Evolutionary conservation across 1,284 basidiomycete genomes (phyloP).

Genomic region (Malassezia obtusa): DNA sequence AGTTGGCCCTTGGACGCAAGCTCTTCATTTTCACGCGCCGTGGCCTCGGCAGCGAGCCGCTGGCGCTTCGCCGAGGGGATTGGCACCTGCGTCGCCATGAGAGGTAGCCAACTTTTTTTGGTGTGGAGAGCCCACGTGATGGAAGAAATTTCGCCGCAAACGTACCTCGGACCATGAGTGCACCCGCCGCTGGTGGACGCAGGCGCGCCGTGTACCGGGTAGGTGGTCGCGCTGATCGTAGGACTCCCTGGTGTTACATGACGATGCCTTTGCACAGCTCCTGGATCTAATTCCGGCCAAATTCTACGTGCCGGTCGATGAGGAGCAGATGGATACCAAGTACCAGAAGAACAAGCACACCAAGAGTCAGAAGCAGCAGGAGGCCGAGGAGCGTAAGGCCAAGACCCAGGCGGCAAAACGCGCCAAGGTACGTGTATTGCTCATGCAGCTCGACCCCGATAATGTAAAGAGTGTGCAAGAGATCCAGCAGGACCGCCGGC

Average conservation of each 20-base stretch:
- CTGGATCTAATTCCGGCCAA: constrained; percentile 39
- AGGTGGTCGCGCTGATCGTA: background rate
- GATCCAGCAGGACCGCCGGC: constrained; percentile 27
- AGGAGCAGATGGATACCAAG: constrained; percentile 25
- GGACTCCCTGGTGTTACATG: constrained; percentile 26
- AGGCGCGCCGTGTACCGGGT: background rate
- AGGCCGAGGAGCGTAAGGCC: constrained; percentile 33
- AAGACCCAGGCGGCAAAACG: constrained; percentile 27
- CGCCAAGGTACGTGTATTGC: constrained; percentile 3
- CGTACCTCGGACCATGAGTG: background rate
- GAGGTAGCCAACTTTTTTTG: constrained; percentile 1
- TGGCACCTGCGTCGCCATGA: constrained; percentile 39
- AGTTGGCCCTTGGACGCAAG: constrained; percentile 30
- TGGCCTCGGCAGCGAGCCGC: constrained; percentile 25
- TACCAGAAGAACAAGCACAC: constrained; percentile 45
- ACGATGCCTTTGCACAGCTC: constrained; percentile 31
- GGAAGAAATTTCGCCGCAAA: constrained; percentile 14
- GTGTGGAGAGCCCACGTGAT: constrained; percentile 15
- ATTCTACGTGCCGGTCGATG: constrained; percentile 32
- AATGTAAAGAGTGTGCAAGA: constrained; percentile 34
- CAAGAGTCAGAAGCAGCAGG: constrained; percentile 37
- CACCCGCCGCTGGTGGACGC: background rate
- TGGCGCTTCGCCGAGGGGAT: constrained; percentile 33
- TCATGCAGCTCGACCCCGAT: constrained; percentile 29
- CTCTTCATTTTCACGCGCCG: constrained; percentile 20